Evolutionary conservation across 2,329 filamentous ascomycete species (phyloP).

Genomic region (Tricladium varicosporioides): DNA sequence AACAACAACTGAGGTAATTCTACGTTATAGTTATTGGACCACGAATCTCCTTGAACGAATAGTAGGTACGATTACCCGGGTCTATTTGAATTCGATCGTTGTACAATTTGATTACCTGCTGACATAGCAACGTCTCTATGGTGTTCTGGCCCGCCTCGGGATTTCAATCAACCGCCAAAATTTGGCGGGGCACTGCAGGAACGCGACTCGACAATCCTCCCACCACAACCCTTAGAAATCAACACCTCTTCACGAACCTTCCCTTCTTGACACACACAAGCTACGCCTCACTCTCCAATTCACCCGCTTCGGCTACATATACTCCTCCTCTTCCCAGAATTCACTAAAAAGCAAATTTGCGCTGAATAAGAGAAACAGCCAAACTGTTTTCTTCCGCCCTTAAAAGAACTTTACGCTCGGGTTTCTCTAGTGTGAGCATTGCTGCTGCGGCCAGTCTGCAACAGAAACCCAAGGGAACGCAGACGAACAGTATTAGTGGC

Average conservation of each 20-base stretch:
- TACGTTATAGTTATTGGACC: too few relatives aligned
- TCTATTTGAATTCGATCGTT: not conserved
- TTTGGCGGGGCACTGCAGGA: conserved; percentile 17
- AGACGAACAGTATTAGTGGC: conserved; percentile 11
- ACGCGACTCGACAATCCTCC: conserved; percentile 1
- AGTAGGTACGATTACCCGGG: not conserved
- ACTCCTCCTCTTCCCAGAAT: not conserved
- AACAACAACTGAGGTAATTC: too few relatives aligned
- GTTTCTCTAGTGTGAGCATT: conserved; percentile 69
- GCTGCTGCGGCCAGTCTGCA: conserved; percentile 66
- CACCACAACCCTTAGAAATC: conserved; percentile 25
- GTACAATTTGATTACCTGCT: conserved; percentile 2
- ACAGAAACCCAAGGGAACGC: conserved; percentile 48
- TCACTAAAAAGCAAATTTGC: conserved; percentile 1
- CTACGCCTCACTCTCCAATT: not conserved
- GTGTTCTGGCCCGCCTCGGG: conserved; percentile 12
- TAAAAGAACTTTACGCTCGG: conserved; percentile 72
- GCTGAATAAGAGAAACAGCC: conserved; percentile 46
- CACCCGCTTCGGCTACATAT: not conserved
- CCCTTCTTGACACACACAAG: not conserved
- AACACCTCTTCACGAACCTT: conserved; percentile 15
- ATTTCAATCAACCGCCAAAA: conserved; percentile 21
- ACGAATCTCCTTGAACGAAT: not conserved
- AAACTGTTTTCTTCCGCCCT: conserved; percentile 91
- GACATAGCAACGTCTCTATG: conserved; percentile 7